phyloP scores from a whole-genome alignment of 2,329 filamentous ascomycete genomes.

The Aspergillus uvarum region DNA sequence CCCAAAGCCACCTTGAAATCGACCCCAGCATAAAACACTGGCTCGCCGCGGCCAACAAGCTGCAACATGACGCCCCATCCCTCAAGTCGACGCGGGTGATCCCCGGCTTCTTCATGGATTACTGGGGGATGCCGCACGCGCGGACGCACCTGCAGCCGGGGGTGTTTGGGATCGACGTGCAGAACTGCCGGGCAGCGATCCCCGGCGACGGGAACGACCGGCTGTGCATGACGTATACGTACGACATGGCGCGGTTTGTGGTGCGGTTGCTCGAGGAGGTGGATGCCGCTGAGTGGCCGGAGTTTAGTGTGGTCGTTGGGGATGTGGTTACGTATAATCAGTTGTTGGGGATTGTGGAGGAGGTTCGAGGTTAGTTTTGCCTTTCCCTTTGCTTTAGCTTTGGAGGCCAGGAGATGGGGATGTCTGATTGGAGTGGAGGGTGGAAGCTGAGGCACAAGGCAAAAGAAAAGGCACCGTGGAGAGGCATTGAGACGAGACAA shows the following conservation, averaged over 20 bases:
- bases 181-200: conserved; percentile 47
- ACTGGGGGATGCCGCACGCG: conserved; percentile 43
- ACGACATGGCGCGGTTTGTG: conserved; percentile 51
- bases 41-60: conserved; percentile 27
- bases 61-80: conserved; percentile 29
- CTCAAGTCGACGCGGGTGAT: conserved; percentile 43
- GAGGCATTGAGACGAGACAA: too few species aligned
- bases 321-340: conserved; percentile 49
- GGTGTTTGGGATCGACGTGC: conserved; percentile 48
- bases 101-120: conserved; percentile 50
- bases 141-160: conserved; percentile 42
- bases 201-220: conserved; percentile 50
- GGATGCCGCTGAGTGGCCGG: conserved; percentile 45
- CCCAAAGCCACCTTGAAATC: conserved; percentile 24
- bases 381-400: not conserved
- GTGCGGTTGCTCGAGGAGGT: conserved; percentile 44
- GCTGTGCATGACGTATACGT: conserved; percentile 50
- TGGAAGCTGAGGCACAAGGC: too few species aligned
- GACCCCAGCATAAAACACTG: conserved; percentile 35
- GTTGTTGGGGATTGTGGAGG: conserved; percentile 46
- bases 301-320: conserved; percentile 36
- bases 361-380: conserved; percentile 38
- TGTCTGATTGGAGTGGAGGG: too few species aligned
- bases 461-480: too few species aligned
- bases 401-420: not conserved